These are phyloP conservation scores for Arabidopsis lyrata DNA, from an alignment of 441 rosid genomes.

Conservation along the genomic window DNA sequence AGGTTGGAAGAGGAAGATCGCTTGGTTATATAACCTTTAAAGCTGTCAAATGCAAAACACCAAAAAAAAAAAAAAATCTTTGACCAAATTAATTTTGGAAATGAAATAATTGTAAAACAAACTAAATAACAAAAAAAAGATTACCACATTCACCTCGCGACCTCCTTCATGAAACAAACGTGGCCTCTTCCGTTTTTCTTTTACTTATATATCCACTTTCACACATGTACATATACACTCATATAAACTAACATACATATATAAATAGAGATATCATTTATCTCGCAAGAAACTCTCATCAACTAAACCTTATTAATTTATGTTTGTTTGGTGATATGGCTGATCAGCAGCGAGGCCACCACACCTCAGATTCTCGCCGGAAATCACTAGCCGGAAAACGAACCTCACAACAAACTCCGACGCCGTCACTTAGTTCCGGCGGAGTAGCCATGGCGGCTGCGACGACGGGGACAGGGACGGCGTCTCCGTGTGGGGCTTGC, in stretches of 20 bases:
- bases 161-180: constrained; percentile 88
- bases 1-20: no score
- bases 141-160: constrained; percentile 65
- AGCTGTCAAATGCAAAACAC: neutral
- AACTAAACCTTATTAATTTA: constrained; percentile 14
- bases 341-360: constrained; percentile 50
- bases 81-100: neutral
- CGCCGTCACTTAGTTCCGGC: constrained; percentile 32
- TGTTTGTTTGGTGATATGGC: constrained; percentile 52
- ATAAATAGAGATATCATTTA: constrained; percentile 27
- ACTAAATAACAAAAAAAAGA: constrained; percentile 39
- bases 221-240: constrained; percentile 30
- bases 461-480: constrained; percentile 41
- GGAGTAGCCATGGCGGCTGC: constrained; percentile 36
- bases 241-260: constrained; percentile 18
- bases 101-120: neutral
- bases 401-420: constrained; percentile 25
- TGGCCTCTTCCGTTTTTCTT: constrained; percentile 53
- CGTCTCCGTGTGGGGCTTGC: constrained; percentile 89
- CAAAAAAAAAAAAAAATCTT: neutral
- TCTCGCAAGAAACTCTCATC: constrained; percentile 33
- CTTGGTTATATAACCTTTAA: no score
- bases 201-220: constrained; percentile 35
- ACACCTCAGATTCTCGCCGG: constrained; percentile 53
- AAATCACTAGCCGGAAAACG: constrained; percentile 53